Conservation (phyloP, 2,329 filamentous ascomycete genomes). For the Penicillium sp. region DNA sequence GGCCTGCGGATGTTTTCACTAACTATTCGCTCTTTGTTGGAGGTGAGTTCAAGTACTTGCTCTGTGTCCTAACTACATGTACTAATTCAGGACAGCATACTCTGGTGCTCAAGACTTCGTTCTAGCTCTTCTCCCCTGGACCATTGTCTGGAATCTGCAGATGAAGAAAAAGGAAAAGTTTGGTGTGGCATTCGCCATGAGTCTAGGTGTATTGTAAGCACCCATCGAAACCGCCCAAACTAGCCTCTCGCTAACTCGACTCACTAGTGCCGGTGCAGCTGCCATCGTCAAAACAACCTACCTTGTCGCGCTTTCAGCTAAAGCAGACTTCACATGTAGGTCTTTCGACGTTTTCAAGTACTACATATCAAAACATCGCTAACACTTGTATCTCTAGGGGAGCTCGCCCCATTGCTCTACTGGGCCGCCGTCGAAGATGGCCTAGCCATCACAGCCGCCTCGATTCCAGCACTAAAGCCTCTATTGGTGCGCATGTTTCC, state of each 20-base stretch:
- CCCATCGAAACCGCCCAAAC: neutral
- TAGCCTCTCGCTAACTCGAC: neutral
- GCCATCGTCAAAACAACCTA: conserved; percentile 24
- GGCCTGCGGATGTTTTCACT: conserved; percentile 20
- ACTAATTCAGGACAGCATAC: conserved; percentile 11
- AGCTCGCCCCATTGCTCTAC: conserved; percentile 21
- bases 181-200: conserved; percentile 39
- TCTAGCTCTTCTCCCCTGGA: conserved; percentile 40
- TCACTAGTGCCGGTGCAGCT: conserved; percentile 17
- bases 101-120: conserved; percentile 35
- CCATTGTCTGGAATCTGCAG: conserved; percentile 34
- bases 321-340: conserved; percentile 25
- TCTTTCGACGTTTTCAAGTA: neutral
- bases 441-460: conserved; percentile 29
- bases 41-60: conserved; percentile 7
- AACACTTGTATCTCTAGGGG: conserved; percentile 8
- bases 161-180: conserved; percentile 41
- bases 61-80: neutral
- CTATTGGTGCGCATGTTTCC: conserved; percentile 20
- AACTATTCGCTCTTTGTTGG: conserved; percentile 23
- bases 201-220: conserved; percentile 35
- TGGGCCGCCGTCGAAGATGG: conserved; percentile 32
- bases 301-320: conserved; percentile 18
- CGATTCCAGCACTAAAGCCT: conserved; percentile 29
- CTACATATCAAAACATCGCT: neutral